Evolutionary conservation across 371 early-diverging fungal species (phyloP).

Genomic region (Mortierella sp.): DNA sequence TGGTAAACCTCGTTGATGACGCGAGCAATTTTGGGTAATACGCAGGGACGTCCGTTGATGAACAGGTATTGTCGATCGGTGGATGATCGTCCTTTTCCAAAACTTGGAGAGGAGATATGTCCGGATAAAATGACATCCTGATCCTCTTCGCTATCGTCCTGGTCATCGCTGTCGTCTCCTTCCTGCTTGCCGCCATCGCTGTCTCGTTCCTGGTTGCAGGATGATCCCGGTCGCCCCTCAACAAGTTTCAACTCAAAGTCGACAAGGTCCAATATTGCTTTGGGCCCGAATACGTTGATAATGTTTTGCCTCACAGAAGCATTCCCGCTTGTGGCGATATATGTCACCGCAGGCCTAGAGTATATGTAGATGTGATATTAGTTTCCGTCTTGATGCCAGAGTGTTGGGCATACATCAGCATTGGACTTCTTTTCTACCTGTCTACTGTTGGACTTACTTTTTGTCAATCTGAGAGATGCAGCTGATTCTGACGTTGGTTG

Average conservation of each 20-base stretch:
- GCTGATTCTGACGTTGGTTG: conserved; percentile 74
- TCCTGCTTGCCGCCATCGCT: conserved; percentile 4
- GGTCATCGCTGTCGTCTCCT: not conserved
- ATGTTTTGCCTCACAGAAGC: conserved; percentile 76
- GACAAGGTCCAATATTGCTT: conserved; percentile 67
- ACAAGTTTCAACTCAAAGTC: conserved; percentile 63
- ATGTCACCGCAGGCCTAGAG: conserved; percentile 34
- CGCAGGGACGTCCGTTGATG: conserved; percentile 92
- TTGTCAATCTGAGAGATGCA: conserved; percentile 76
- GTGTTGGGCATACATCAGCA: not conserved
- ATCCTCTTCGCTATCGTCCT: conserved; percentile 9
- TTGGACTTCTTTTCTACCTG: not conserved
- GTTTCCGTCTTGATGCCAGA: not conserved
- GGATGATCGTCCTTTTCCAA: conserved; percentile 78
- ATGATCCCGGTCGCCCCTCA: conserved; percentile 14
- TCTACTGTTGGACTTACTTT: conserved; percentile 62
- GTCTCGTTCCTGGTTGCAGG: not conserved
- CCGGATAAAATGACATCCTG: conserved; percentile 62
- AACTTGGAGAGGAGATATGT: conserved; percentile 75
- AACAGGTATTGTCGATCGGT: conserved; percentile 90
- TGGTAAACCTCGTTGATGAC: conserved; percentile 88
- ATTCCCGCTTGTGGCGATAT: conserved; percentile 74
- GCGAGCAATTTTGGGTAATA: conserved; percentile 77
- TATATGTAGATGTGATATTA: not conserved
- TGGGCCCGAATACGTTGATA: conserved; percentile 81